Evolutionary conservation across 2,329 filamentous ascomycete genomes (phyloP).

Genomic region (Pseudogymnoascus sp.): DNA sequence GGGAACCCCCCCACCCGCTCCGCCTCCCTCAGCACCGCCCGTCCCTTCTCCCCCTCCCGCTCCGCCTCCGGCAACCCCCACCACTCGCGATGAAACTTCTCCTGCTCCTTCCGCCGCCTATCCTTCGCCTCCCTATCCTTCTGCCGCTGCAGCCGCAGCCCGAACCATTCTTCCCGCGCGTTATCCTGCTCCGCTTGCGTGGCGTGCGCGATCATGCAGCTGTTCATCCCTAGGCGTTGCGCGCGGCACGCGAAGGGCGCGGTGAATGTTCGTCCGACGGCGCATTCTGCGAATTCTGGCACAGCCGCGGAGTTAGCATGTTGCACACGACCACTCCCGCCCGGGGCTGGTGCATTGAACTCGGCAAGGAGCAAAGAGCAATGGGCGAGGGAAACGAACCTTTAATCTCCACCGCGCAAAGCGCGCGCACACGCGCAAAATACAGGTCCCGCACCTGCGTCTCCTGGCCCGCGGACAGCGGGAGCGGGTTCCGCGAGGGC

Average conservation of each 20-base stretch:
- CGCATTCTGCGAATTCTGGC: slow-evolving; percentile 85
- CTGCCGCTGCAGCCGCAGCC: slow-evolving; percentile 62
- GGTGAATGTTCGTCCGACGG: slow-evolving; percentile 75
- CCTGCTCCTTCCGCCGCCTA: slow-evolving; percentile 52
- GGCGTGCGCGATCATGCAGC: slow-evolving; percentile 82
- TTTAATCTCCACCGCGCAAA: slow-evolving; percentile 74
- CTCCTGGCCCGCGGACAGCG: slow-evolving; percentile 75
- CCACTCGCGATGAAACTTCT: slow-evolving; percentile 60
- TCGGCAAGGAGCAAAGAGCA: no score
- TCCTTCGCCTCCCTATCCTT: slow-evolving; percentile 59
- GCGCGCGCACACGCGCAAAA: slow-evolving; percentile 67
- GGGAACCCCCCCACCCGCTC: slow-evolving; percentile 52
- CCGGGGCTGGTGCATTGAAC: no score
- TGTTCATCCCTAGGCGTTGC: slow-evolving; percentile 81
- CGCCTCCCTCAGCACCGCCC: slow-evolving; percentile 45
- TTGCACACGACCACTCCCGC: not conserved
- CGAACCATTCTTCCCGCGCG: slow-evolving; percentile 91
- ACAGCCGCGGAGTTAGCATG: not conserved
- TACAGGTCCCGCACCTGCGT: slow-evolving; percentile 74
- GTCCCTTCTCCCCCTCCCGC: slow-evolving; percentile 47
- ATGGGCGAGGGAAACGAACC: slow-evolving; percentile 44
- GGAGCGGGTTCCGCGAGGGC: slow-evolving; percentile 70
- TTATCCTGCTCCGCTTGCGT: slow-evolving; percentile 79
- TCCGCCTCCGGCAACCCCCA: slow-evolving; percentile 56
- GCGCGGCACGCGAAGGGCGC: slow-evolving; percentile 80